Base-by-base conservation (phyloP, 495 filamentous ascomycete genomes). In the Hyaloscypha variabilis region DNA sequence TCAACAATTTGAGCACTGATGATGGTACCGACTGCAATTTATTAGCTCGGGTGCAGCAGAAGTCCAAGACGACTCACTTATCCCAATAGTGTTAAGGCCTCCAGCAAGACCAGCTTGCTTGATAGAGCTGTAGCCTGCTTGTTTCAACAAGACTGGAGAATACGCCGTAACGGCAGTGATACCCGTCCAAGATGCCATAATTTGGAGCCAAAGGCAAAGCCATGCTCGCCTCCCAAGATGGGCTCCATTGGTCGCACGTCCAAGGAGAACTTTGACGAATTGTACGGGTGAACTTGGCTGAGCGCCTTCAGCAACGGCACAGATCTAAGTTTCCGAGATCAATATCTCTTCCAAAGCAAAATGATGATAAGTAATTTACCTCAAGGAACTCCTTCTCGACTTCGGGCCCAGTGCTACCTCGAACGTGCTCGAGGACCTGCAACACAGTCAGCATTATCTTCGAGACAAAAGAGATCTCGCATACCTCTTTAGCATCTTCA, bases 1-100 rank as follows among this genome's bases (percentile, higher is more conserved):
- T 85, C 75, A 51, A 85, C 69, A 56, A 84, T 83, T n/a, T 83
- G 78, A 25, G 83, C 83, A 64, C 78, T 80, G 50, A 85, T 81
- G 25, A 85, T 81, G 4, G 82, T 84, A 31, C 82, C 79, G 58
- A 85, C 68, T 46, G 39, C 17, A 46, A 46, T 46, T 19, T 46
- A 19, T 46, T 46, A 46, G 39, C 39, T 46, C 39, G 39, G 39
- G 1, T 17, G 39, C 39, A 14, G 39, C 39, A 46, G 39, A 14
- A 46, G 17, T 46, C 11, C 17, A 46, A 46, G 39, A 19, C 39
- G 3, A 11, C 39, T 46, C 6, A 46, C 39, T 19, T 51, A 84
- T 84, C 17, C 83, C 81, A 59, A 85, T 75, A 13, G 82, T 83
- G 69, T 86, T 85, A 24, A 86, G 67, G 31, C 80, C 82, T 10